phyloP scores from a whole-genome alignment of 2,329 filamentous ascomycete genomes.

The Paecilomyces dactylethromorphus region DNA sequence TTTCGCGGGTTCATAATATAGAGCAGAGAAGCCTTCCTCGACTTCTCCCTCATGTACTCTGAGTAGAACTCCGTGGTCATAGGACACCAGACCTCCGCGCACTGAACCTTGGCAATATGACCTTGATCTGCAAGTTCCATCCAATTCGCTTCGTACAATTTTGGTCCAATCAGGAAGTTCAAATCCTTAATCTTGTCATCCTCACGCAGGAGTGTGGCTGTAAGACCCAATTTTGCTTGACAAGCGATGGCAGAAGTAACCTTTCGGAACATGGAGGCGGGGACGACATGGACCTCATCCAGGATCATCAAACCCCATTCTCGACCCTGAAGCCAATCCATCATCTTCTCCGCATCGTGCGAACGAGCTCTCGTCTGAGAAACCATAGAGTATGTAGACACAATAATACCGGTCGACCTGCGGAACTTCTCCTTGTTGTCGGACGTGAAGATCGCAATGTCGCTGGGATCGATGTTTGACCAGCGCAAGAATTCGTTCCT shows the following conservation, averaged over 20 bases:
- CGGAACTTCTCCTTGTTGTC: slow-evolving; percentile 83
- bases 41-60: slow-evolving; percentile 73
- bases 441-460: slow-evolving; percentile 91
- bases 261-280: slow-evolving; percentile 90
- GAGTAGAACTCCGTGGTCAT: slow-evolving; percentile 99
- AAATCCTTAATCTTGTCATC: slow-evolving; percentile 98
- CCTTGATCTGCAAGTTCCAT: slow-evolving; percentile 97
- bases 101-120: slow-evolving; percentile 94
- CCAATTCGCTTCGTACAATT: slow-evolving; percentile 98
- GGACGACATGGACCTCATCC: slow-evolving; percentile 96
- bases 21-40: slow-evolving; percentile 61
- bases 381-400: slow-evolving; percentile 99
- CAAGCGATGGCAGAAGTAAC: slow-evolving; percentile 91
- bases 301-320: slow-evolving; percentile 98
- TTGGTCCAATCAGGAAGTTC: slow-evolving; percentile 95
- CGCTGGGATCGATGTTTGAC: slow-evolving; percentile 94
- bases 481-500: slow-evolving; percentile 93
- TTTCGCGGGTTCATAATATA: slow-evolving; percentile 98
- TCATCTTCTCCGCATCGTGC: slow-evolving; percentile 93
- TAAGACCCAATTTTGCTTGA: slow-evolving; percentile 90
- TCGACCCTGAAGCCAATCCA: slow-evolving; percentile 80
- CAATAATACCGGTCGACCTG: slow-evolving; percentile 88
- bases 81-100: slow-evolving; percentile 97
- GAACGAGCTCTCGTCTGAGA: slow-evolving; percentile 80
- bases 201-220: slow-evolving; percentile 87